Base-by-base conservation (phyloP, 176 grass and related monocot species). In the Cenchrus americanus region DNA sequence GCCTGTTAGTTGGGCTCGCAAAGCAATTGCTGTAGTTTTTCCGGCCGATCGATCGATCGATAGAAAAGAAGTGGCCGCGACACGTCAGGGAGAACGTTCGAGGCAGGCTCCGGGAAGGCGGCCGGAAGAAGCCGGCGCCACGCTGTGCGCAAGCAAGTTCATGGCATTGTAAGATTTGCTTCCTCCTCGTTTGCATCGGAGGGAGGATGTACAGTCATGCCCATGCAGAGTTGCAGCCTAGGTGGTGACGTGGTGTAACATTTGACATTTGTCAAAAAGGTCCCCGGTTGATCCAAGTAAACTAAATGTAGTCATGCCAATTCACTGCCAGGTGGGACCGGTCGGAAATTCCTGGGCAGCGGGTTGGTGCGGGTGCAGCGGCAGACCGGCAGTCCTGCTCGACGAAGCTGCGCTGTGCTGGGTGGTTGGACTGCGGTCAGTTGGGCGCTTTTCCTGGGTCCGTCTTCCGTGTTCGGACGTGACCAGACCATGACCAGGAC, bases 101-200 rank as follows among this genome's bases (percentile, higher is more conserved):
- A 57, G 49, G 76, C 15, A 79, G 60, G 76, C 60, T 79, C 76
- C 14, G 8, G 59, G 76, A 79, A 78, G 58, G 58, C 13, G n/a
- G 41, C 58, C 13, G 41, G 42, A 30, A 30, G 75, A 77, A 63
- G n/a, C n/a, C 21, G 41, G 7, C 30, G n/a, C 27, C 58, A 19
- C 7, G 0, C 24, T 0, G 14, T 63, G 17, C 21, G 76, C 12
- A 64, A 50, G 59, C 27, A 30, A 30, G 27, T 63, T 78, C 59
- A 21, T n/a, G 44, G 19, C 8, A 2, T 18, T 6, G 54, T 44
- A 6, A 62, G 26, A 13, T 66, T 66, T 53, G 24, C 14, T 15
- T 9, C 7, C 1, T 37, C 37, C 66, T 1, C 43, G 34, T 30
- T 30, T 30, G 27, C 27, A 30, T 30, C 27, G 27, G 27, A 30